Evolutionary conservation across 176 grass and related monocot species (phyloP).

Genomic region (Sorghum bicolor): Sorghum_bicolor_NCBIv3 NC_012876.2:62527001-62527500

Average conservation of each 20-base stretch:
- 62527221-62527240: not conserved
- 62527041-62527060: not conserved
- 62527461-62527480: not conserved
- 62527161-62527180: not conserved
- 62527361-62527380: not conserved
- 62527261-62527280: not conserved
- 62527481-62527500: not conserved
- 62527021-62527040: not conserved
- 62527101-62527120: not conserved
- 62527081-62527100: not conserved
- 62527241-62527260: not conserved
- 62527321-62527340: not conserved
- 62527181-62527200: not conserved
- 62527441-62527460: not conserved
- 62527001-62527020: conserved; percentile 34
- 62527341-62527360: not conserved
- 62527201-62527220: not conserved
- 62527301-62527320: not conserved
- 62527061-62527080: not conserved
- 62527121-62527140: not conserved
- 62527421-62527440: not conserved
- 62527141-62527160: not conserved
- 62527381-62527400: not conserved
- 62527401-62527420: not conserved
- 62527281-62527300: not conserved